Evolutionary conservation across 2,329 filamentous ascomycete species (phyloP), one percentile per base, ranked within the genome.

Genomic region (Penicillium palitans): DNA sequence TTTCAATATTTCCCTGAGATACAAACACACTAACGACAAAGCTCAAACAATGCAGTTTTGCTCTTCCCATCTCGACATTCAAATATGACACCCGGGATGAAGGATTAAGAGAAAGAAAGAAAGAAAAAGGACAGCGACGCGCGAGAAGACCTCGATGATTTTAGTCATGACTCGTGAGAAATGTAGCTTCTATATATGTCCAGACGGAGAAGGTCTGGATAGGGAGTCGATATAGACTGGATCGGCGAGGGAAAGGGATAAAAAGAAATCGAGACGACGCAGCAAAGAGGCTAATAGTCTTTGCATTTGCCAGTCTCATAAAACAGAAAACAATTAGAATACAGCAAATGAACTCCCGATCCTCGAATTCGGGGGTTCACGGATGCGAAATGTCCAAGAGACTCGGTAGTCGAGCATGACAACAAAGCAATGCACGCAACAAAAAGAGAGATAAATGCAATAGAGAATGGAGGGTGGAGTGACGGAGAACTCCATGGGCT

Each of bases 151-250:
- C 59, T 61, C 52, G 47, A 55, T 62, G 60, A 61, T 53, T 66
- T 61, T 62, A 41, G 55, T 67, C 65, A 44, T 67, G 60, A 60
- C 62, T 67, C 65, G 58, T 67, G 55, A 59, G 52, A 65, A 61
- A 65, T 64, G 60, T 66, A 60, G 56, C 61, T 65, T 66, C 61
- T 64, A 64, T 65, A 53, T 64, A 63, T 65, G 53, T 59, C 59
- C 56, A 42, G 40, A 59, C 39, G 40, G 12, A 46, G 35, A 49
- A 6, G 21, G 53, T 15, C 19, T 15, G 25, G 33, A 29, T 27
- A 40, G 46, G 52, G 55, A 59, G 58, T 63, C 61, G 49, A 51
- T 61, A 61, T 57, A 59, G 62, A 56, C 55, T 63, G 52, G 53
- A 55, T 63, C 40, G 49, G 51, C 35, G 52, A 54, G 41, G 39